Conservation (phyloP, 73 alveolate species). For the Uronychia setigera region DNA sequence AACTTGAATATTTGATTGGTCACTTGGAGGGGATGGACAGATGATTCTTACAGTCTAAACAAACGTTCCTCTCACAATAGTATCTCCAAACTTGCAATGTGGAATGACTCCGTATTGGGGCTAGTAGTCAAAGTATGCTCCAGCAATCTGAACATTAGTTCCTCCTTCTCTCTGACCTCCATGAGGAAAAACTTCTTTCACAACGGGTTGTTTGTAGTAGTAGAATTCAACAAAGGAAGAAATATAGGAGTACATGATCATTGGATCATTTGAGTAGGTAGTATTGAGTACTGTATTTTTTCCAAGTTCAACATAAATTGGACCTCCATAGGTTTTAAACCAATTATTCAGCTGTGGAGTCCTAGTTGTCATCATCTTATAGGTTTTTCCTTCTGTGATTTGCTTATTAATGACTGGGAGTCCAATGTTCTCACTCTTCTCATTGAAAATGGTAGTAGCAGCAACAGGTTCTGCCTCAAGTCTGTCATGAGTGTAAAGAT, state of each 20-base stretch:
- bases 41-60: conserved; percentile 82
- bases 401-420: not conserved
- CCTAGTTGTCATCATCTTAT: conserved; percentile 21
- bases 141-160: conserved; percentile 76
- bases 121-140: conserved; percentile 88
- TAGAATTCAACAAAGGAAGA: conserved; percentile 71
- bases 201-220: conserved; percentile 83
- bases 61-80: conserved; percentile 81
- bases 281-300: conserved; percentile 28
- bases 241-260: conserved; percentile 9
- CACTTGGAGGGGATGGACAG: conserved; percentile 89
- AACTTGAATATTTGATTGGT: conserved; percentile 56
- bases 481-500: not conserved
- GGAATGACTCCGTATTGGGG: conserved; percentile 90
- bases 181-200: conserved; percentile 85
- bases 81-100: conserved; percentile 90
- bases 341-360: conserved; percentile 44
- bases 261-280: not conserved
- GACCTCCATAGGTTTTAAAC: conserved; percentile 74
- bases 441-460: not conserved
- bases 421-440: not conserved
- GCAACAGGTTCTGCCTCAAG: not conserved
- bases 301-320: conserved; percentile 71
- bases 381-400: conserved; percentile 18
- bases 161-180: conserved; percentile 89